These are phyloP conservation scores for Irpex rosettiformis DNA, from an alignment of 1,284 basidiomycete species.

Conservation along the genomic window DNA sequence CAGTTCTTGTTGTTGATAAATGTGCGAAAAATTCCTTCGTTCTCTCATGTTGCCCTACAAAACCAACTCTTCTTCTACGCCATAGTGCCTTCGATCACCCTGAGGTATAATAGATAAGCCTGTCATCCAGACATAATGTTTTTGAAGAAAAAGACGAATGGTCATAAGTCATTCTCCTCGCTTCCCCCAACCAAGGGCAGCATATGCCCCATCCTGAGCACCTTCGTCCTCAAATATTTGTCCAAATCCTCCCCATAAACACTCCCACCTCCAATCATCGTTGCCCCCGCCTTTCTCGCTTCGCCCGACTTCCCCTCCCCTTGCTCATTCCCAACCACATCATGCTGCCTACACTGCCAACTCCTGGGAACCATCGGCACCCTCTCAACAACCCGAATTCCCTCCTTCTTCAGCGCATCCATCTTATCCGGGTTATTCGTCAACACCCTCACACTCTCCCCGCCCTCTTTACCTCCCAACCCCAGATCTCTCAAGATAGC, in stretches of 20 bases:
- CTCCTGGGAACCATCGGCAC: slow-evolving; percentile 94
- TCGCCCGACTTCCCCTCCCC: slow-evolving; percentile 31
- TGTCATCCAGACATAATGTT: too few relatives aligned
- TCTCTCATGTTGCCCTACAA: not conserved
- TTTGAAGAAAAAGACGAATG: too few relatives aligned
- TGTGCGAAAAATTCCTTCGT: not conserved
- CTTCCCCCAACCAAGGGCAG: slow-evolving; percentile 48
- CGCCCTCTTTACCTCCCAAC: slow-evolving; percentile 50
- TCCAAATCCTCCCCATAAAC: slow-evolving; percentile 88
- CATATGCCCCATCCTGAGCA: slow-evolving; percentile 96
- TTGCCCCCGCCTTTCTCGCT: slow-evolving; percentile 57
- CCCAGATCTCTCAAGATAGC: slow-evolving; percentile 90
- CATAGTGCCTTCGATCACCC: too few relatives aligned
- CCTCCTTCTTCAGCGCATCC: slow-evolving; percentile 81
- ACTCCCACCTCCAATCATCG: slow-evolving; percentile 80
- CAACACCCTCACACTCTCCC: slow-evolving; percentile 74
- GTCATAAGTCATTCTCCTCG: slow-evolving; percentile 20
- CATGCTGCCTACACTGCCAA: slow-evolving; percentile 58
- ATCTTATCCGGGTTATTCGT: slow-evolving; percentile 99
- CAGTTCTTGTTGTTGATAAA: not conserved
- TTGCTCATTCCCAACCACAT: slow-evolving; percentile 26
- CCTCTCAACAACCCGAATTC: slow-evolving; percentile 78
- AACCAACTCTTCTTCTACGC: too few relatives aligned
- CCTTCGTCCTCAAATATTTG: slow-evolving; percentile 94
- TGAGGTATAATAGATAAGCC: too few relatives aligned